A percentile compares a stretch with the other conserved stretches of the same genome.
Conservation (phyloP, 305 asterid species). For the Fraxinus velutina region DNA sequence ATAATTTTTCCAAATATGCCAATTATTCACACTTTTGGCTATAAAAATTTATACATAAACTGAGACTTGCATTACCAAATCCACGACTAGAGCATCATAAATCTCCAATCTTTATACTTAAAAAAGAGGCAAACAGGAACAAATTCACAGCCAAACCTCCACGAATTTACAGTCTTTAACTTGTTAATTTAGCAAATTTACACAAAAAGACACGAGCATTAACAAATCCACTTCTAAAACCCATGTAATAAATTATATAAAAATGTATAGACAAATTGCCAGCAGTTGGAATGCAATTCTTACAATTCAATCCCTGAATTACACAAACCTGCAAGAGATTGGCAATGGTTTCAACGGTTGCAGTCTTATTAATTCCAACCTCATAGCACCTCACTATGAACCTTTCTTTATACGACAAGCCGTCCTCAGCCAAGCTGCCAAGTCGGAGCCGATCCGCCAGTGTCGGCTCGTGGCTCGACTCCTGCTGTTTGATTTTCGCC, state of each 20-base stretch:
- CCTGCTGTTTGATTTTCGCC: slow-evolving; percentile 38
- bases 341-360: slow-evolving; percentile 88
- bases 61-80: not conserved
- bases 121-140: not conserved
- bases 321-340: slow-evolving; percentile 79
- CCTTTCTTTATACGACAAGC: slow-evolving; percentile 82
- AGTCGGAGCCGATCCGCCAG: slow-evolving; percentile 80
- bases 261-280: not conserved
- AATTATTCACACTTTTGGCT: not conserved
- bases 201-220: slow-evolving; percentile 1
- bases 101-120: slow-evolving; percentile 2
- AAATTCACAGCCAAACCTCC: not conserved
- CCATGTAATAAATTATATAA: not conserved
- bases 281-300: not conserved
- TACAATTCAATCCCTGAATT: not conserved
- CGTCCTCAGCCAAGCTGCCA: slow-evolving; percentile 62
- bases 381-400: slow-evolving; percentile 87
- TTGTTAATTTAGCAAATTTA: not conserved
- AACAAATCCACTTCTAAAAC: slow-evolving; percentile 2
- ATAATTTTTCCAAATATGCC: not conserved
- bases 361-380: slow-evolving; percentile 89
- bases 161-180: not conserved
- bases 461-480: slow-evolving; percentile 41
- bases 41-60: not conserved
- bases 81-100: slow-evolving; percentile 1